These are phyloP conservation scores for Capronia epimyces DNA, from an alignment of 2,329 filamentous ascomycete genomes.

Conservation along the genomic window DNA sequence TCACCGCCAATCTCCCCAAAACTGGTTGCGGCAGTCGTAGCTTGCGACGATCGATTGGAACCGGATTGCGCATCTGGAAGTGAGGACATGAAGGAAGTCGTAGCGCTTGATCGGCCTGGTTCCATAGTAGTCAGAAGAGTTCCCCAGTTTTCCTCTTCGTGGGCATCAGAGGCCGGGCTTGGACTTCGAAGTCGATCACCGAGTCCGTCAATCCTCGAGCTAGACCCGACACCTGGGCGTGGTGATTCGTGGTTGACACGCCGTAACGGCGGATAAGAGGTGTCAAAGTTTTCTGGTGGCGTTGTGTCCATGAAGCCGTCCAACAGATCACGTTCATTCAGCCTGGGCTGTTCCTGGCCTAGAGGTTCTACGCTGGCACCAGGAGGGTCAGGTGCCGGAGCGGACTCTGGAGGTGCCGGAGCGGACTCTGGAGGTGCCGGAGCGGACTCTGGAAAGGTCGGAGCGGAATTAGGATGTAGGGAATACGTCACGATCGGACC, in stretches of 20 bases:
- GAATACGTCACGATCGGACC: no score
- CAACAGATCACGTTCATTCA: constrained; percentile 8
- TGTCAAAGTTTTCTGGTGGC: constrained; percentile 19
- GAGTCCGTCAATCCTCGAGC: constrained; percentile 58
- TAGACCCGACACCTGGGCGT: constrained; percentile 18
- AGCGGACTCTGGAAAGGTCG: no score
- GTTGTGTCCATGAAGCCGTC: constrained; percentile 17
- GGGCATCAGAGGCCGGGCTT: constrained; percentile 48
- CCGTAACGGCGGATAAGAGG: constrained; percentile 27
- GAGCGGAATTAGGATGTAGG: no score
- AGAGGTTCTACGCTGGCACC: constrained; percentile 1
- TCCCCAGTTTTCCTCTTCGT: constrained; percentile 63
- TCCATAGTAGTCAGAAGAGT: constrained; percentile 73
- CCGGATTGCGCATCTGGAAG: constrained; percentile 42
- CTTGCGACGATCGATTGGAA: constrained; percentile 30
- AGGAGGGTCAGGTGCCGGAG: constrained; percentile 36
- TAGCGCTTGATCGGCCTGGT: constrained; percentile 73
- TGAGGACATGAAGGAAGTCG: constrained; percentile 73
- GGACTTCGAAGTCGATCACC: constrained; percentile 79
- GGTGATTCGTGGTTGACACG: constrained; percentile 34
- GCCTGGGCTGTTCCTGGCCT: neutral
- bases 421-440: no score
- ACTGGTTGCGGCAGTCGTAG: constrained; percentile 35
- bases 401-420: constrained; percentile 43
- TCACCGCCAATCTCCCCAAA: constrained; percentile 28